These are phyloP conservation scores for Datura wrightii DNA, from an alignment of 257 asterid species.

Conservation along the genomic window DNA sequence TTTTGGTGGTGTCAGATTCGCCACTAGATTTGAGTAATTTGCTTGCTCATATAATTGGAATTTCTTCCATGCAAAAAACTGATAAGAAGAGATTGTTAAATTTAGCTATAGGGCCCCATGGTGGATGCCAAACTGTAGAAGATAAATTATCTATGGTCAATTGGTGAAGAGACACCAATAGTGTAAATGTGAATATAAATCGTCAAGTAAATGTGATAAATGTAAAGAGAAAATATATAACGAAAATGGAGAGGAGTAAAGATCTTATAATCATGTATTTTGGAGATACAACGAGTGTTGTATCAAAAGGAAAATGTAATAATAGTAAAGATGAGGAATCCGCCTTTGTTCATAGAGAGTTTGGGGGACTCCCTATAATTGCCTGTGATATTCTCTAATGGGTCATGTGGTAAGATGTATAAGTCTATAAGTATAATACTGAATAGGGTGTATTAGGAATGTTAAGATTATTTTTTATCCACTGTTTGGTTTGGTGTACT, in stretches of 20 bases:
- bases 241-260: not conserved
- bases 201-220: not conserved
- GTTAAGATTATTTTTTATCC: too few relatives aligned
- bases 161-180: not conserved
- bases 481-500: too few relatives aligned
- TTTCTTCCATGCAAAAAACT: not conserved
- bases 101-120: not conserved
- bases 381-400: not conserved
- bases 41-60: not conserved
- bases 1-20: not conserved
- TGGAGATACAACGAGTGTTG: not conserved
- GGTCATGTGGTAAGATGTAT: too few relatives aligned
- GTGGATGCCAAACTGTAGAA: not conserved
- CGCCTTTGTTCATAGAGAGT: not conserved
- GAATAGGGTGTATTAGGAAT: too few relatives aligned
- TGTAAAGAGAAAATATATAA: not conserved
- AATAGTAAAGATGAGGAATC: not conserved
- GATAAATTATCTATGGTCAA: not conserved
- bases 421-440: too few relatives aligned
- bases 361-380: not conserved
- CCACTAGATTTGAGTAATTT: not conserved
- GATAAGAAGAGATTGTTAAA: not conserved
- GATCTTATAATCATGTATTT: not conserved
- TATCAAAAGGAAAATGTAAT: not conserved
- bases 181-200: not conserved